Evolutionary conservation across 2,329 filamentous ascomycete genomes (phyloP), one percentile per base, ranked within the genome.

Genomic region (Drechslerella coelobrocha): DNA sequence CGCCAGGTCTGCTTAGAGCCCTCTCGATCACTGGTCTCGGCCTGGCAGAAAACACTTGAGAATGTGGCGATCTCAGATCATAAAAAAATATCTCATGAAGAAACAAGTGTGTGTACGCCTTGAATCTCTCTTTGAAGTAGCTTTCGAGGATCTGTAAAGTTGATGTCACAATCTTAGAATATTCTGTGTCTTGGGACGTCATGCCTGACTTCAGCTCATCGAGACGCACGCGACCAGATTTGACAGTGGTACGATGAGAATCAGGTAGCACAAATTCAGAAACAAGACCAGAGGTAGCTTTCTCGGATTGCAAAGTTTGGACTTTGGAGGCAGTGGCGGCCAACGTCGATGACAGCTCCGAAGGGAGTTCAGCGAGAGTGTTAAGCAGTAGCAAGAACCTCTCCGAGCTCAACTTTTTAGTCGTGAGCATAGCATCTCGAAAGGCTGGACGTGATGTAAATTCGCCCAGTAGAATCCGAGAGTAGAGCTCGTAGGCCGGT

Each of bases 171-270:
- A 90, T 79, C 23, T 81, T 80, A 14, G 89, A 91, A 76, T 91
- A 91, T 3, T 84, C 83, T 73, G 85, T 86, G 79, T 93, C 90
- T 73, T 88, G 83, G 47, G 87, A 83, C 0, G 88, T 89, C 26
- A 93, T 82, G 2, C 84, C 82, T 0, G 89, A 86, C 73, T 88
- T 87, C 77, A 92, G 88, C 73, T 86, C 89, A 79, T 88, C 91
- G 41, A 94, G 82, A 76, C 92, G 88, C 17, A 94, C 89, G 77
- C 90, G 89, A 76, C 93, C 89, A 14, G 89, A 89, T 54, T 93
- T 86, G 29, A 93, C 86, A 0, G 90, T 93, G 0, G 90, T 91
- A 47, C 91, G 84, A 41, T 91, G 79, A 45, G 89, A 86, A 79
- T 84, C 82, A 21, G 79, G 78, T 6, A 83, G 75, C 68, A 83